Evolutionary conservation across 108 stramenopile genomes (phyloP).

Genomic region (Fragilariopsis cylindrus): DNA sequence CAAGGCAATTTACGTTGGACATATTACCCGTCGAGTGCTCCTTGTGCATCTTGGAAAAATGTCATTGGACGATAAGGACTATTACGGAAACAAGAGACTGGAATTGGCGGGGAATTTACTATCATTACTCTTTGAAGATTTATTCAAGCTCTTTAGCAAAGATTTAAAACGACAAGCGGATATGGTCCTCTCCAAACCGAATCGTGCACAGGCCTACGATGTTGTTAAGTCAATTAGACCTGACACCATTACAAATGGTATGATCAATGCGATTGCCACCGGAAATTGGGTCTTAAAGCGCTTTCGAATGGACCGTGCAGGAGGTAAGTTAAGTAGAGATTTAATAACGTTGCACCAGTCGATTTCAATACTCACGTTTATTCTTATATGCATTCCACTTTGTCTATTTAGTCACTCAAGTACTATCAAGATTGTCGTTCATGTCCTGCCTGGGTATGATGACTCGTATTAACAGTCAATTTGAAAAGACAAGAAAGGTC

Average conservation of each 20-base stretch:
- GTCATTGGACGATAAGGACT: slow-evolving; percentile 96
- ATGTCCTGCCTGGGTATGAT: slow-evolving; percentile 97
- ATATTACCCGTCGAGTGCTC: slow-evolving; percentile 92
- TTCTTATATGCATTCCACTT: not conserved
- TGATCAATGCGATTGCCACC: slow-evolving; percentile 94
- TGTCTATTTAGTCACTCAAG: slow-evolving; percentile 87
- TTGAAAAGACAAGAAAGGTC: slow-evolving; percentile 97
- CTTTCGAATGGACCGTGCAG: slow-evolving; percentile 98
- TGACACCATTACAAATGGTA: slow-evolving; percentile 95
- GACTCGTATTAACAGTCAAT: slow-evolving; percentile 97
- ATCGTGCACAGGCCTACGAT: slow-evolving; percentile 94
- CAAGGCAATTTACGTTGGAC: slow-evolving; percentile 93
- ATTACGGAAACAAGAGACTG: slow-evolving; percentile 98
- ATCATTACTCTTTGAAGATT: slow-evolving; percentile 95
- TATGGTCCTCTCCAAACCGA: slow-evolving; percentile 93
- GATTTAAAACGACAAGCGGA: slow-evolving; percentile 95
- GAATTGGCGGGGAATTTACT: slow-evolving; percentile 97
- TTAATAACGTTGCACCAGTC: not conserved
- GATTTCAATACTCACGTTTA: not conserved
- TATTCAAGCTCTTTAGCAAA: slow-evolving; percentile 97
- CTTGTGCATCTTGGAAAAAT: slow-evolving; percentile 86
- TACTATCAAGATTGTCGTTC: slow-evolving; percentile 89
- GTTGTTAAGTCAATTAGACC: slow-evolving; percentile 87
- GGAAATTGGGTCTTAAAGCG: slow-evolving; percentile 99
- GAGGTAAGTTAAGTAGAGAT: slow-evolving; percentile 28